These are phyloP conservation scores for Fusarium succisae DNA, from an alignment of 2,329 filamentous ascomycete species.

Conservation along the genomic window DNA sequence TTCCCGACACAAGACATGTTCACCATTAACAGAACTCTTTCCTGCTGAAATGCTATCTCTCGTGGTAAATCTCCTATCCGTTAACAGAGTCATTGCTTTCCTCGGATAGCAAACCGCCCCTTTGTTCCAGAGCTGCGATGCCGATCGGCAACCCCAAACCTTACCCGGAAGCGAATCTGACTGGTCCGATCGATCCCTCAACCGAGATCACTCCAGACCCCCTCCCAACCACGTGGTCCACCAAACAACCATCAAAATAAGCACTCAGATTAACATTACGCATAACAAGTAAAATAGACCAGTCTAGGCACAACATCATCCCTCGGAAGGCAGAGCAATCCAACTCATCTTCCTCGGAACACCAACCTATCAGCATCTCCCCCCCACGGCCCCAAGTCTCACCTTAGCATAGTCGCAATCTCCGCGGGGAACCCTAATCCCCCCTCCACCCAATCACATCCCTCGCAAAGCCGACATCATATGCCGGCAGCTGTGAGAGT, in stretches of 20 bases:
- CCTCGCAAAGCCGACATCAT: background rate
- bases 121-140: background rate
- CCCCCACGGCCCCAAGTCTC: background rate
- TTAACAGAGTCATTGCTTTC: background rate
- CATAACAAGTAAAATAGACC: background rate
- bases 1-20: fast-evolving
- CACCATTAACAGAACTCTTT: too few species aligned
- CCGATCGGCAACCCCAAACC: background rate
- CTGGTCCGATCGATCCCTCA: background rate
- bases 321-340: background rate
- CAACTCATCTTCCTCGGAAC: background rate
- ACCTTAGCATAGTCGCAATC: background rate
- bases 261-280: too few species aligned
- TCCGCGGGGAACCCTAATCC: background rate
- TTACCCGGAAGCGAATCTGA: background rate
- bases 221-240: too few species aligned
- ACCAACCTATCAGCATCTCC: background rate
- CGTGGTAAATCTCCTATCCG: fast-evolving
- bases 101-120: background rate
- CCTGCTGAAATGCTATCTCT: fast-evolving
- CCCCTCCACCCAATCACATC: background rate
- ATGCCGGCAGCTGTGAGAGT: conserved; percentile 9
- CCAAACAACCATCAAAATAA: too few species aligned
- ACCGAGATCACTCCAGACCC: too few species aligned
- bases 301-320: background rate